Base-by-base conservation (phyloP, 2,329 filamentous ascomycete species). In the Xylariomycetidae sp. region DNA sequence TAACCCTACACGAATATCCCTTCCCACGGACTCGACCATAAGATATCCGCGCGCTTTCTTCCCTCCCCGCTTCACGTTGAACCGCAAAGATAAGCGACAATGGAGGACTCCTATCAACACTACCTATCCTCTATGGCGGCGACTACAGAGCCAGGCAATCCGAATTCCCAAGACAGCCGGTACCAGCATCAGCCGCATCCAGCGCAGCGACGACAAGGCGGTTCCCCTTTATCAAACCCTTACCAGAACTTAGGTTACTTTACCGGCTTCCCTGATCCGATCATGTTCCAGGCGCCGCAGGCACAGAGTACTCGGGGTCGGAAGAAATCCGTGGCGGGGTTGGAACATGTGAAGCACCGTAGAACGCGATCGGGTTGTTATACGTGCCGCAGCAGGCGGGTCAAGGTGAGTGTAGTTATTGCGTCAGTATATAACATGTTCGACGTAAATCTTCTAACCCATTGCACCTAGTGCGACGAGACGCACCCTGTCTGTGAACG, bases 301-400 rank as follows among this genome's bases (percentile, higher is more conserved):
- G 45, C 66, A 9, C 64, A 69, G 31, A 66, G 35, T 30, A 47
- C 32, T 33, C 47, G 72, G 48, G 63, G 59, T 41, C 64, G 73
- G 31, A 67, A 72, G 36, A 77, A 75, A 44, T 73, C 72, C 1
- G 51, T 63, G 8, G 56, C 65, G 3, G 70, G 67, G 3, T 42
- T 66, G 30, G 85, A 94, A 41, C 82, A 85, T 53, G 84, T 94
- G 47, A 97, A 97, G 62, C 90, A 97, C 58, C 83, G 89, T 41
- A 80, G 92, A 48, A 97, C 92, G 27, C 76, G 92, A 49, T 96
- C 88, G 44, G 92, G 92, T 17, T 98, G 92, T 64, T 96, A 72
- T 45, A 97, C 89, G 29, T 98, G 92, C 61, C 77, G 92, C 38
- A 82, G 82, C 50, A 77, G 92, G 46, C 78, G 92, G 58, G 89